Conservation (phyloP, 305 asterid species). For the Solanum hybrid region DNA sequence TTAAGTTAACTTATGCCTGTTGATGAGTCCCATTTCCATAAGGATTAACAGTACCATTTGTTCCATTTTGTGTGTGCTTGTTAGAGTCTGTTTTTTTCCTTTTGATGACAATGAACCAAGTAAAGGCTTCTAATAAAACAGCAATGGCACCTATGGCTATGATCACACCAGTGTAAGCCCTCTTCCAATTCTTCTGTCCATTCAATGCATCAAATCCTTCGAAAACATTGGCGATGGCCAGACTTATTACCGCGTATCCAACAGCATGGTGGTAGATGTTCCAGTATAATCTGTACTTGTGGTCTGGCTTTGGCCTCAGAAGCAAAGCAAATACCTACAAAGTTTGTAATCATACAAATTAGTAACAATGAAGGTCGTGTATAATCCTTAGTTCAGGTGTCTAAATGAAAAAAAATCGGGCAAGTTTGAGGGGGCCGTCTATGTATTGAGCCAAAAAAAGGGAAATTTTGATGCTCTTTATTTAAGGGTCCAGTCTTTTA, state of each 20-base stretch:
- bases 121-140: conserved; percentile 43
- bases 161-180: conserved; percentile 52
- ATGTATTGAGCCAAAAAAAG: neutral
- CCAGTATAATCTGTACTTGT: conserved; percentile 70
- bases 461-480: neutral
- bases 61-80: conserved; percentile 23
- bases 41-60: conserved; percentile 25
- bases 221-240: conserved; percentile 59
- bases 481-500: neutral
- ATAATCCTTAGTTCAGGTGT: neutral
- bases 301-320: conserved; percentile 77
- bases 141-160: conserved; percentile 48
- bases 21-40: conserved; percentile 16
- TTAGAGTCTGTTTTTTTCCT: conserved; percentile 24
- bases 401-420: neutral
- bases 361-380: neutral
- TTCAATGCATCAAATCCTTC: conserved; percentile 64
- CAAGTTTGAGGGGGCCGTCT: neutral
- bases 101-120: conserved; percentile 58
- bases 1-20: neutral
- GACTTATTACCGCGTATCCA: conserved; percentile 53
- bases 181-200: conserved; percentile 57
- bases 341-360: neutral
- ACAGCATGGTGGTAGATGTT: conserved; percentile 56
- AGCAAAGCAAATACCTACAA: conserved; percentile 58